Conservation (phyloP, 495 filamentous ascomycete species). For the Podospora appendiculata region DNA sequence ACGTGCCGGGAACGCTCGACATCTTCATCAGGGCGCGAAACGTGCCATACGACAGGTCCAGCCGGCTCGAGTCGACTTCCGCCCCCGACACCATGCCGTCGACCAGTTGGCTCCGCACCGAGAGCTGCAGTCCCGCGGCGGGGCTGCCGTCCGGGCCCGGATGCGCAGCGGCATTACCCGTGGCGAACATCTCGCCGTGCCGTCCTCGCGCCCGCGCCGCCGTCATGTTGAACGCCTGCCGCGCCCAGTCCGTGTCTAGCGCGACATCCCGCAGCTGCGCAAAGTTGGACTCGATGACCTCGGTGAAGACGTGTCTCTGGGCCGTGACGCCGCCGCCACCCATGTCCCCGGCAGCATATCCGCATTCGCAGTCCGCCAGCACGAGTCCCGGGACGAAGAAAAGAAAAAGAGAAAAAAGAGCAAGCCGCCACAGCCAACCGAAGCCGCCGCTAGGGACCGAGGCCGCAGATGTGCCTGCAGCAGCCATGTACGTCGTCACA, state of each 20-base stretch:
- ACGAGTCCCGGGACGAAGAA: not conserved
- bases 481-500: too few species aligned
- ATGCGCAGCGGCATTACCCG: constrained; percentile 48
- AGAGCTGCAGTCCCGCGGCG: constrained; percentile 46
- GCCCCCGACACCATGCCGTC: constrained; percentile 49
- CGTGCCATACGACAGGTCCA: constrained; percentile 57
- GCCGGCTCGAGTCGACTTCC: constrained; percentile 49
- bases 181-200: constrained; percentile 54
- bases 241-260: constrained; percentile 48
- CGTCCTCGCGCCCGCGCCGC: constrained; percentile 45
- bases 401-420: not conserved
- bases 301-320: constrained; percentile 51
- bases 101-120: constrained; percentile 40
- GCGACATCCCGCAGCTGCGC: constrained; percentile 42
- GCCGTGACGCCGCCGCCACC: constrained; percentile 13
- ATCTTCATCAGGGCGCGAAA: constrained; percentile 61
- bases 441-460: not conserved
- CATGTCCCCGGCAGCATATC: constrained; percentile 37
- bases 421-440: not conserved
- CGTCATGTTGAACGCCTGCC: constrained; percentile 57
- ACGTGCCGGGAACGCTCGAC: constrained; percentile 53
- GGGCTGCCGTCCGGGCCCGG: constrained; percentile 27
- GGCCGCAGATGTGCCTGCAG: not conserved
- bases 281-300: constrained; percentile 64
- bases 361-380: constrained; percentile 60